Evolutionary conservation across 2,329 filamentous ascomycete species (phyloP), one percentile per base, ranked within the genome.

Genomic region (Ilyonectria destructans): DNA sequence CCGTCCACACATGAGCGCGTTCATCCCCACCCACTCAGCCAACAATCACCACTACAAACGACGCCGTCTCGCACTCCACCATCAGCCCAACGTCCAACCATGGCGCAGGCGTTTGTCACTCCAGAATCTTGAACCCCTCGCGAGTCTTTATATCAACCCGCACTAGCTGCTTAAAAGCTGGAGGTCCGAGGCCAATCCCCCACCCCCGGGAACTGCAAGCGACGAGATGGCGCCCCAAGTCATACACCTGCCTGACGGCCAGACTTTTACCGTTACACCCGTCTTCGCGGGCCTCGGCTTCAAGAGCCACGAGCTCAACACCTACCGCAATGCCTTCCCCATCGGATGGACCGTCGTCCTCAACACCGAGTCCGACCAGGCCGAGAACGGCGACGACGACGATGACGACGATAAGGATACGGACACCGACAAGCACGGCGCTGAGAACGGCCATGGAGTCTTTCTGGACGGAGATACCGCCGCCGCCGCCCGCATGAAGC

Each of bases 201-300:
- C 74, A 55, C 58, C 58, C 33, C 55, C 52, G 65, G 59, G 37
- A 58, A 69, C 43, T 45, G 31, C 54, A 59, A 46, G 55, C 58
- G 29, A 58, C 65, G 48, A 72, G 54, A 84, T 83, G 82, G 69
- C 79, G 55, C 79, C 81, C 45, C 79, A 83, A 67, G 79, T 88
- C 54, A 85, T 95, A 67, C 89, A 92, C 80, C 86, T 98, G 73
- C 96, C 96, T 55, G 97, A 98, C 82, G 96, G 95, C 77, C 94
- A 96, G 82, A 91, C 87, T 71, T 88, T 96, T 77, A 92, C 91
- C 3, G 92, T 97, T 33, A 90, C 90, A 15, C 93, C 95, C 1
- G 94, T 97, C 29, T 98, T 97, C 79, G 94, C 93, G n/a, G 96
- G 96, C 35, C 87, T 96, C 63, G 93, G 92, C 76, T 98, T 98